phyloP scores from a whole-genome alignment of 805 yeast species.

The Candida pini region DNA sequence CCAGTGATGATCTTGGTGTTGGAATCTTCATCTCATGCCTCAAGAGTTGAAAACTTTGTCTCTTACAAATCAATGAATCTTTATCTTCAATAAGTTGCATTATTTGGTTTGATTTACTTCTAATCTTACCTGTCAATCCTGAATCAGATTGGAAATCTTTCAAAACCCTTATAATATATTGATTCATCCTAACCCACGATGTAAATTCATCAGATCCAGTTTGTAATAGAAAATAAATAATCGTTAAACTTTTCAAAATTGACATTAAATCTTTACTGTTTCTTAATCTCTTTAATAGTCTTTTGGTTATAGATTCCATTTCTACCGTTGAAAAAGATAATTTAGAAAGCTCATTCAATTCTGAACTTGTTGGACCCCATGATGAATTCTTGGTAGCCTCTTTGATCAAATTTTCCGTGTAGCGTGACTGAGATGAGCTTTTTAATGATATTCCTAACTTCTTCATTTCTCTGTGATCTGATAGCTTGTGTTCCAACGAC shows the following conservation, averaged over 20 bases:
- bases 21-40: constrained; percentile 35
- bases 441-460: constrained; percentile 23
- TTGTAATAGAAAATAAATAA: constrained; percentile 44
- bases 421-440: constrained; percentile 26
- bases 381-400: constrained; percentile 45
- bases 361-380: constrained; percentile 49
- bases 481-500: too few species aligned
- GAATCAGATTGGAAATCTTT: constrained; percentile 24
- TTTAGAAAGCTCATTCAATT: constrained; percentile 46
- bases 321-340: constrained; percentile 37
- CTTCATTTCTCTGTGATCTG: constrained; percentile 18
- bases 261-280: constrained; percentile 31
- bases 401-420: constrained; percentile 27
- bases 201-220: constrained; percentile 50
- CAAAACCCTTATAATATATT: constrained; percentile 25
- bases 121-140: constrained; percentile 29
- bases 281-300: constrained; percentile 36
- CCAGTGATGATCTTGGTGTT: constrained; percentile 23
- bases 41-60: constrained; percentile 35
- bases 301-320: constrained; percentile 33
- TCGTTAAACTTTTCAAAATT: constrained; percentile 46
- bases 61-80: constrained; percentile 31
- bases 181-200: constrained; percentile 40
- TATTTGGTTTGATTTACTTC: constrained; percentile 33
- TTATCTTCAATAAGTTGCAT: constrained; percentile 28